Evolutionary conservation across 2,329 filamentous ascomycete species (phyloP), one percentile per base, ranked within the genome.

Genomic region (Cladosporium cucumerinum): DNA sequence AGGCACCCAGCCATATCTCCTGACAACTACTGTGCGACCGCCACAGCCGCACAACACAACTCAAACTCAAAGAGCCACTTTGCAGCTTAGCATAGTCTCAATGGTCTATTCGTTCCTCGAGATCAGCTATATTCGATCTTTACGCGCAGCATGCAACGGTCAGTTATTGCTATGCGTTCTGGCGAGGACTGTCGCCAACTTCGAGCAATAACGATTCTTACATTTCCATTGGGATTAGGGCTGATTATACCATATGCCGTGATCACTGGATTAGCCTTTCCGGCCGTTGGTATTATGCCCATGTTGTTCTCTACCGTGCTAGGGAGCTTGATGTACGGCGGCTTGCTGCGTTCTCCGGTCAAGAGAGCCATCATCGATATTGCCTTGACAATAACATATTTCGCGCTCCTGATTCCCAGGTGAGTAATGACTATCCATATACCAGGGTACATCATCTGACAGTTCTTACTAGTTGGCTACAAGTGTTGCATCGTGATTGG

Each of bases 111-210:
- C 5, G 16, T 10, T 49, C 11, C 28, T 51, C 23, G 23, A 25
- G 16, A 23, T n/a, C 28, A 32, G 51, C 26, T 16, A 18, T 34
- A 12, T 28, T 14, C 3, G 18, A 34, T 12, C 18, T 18, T 34
- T 2, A 6, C 26, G 12, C 26, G 26, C 30, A 39, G 14, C 18
- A 57, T 57, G 54, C 54, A 25, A 57, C 21, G 23, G n/a, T 30
- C 54, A 39, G 21, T 14, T 2, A 8, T n/a, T 26, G 4, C n/a
- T n/a, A 23, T 57, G 28, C 54, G 54, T 12, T 26, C 54, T 39
- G 54, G 54, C 54, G 55, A 43, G 23, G 21, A 43, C 2, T 58
- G 39, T n/a, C 34, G 55, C 12, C 55, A 58, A 46, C 55, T 58
- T 10, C 21, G 55, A 39, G 36, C 36, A 16, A 58, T 58, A 58